These are phyloP conservation scores for Ilyonectria destructans DNA, from an alignment of 2,329 filamentous ascomycete genomes.

Conservation along the genomic window DNA sequence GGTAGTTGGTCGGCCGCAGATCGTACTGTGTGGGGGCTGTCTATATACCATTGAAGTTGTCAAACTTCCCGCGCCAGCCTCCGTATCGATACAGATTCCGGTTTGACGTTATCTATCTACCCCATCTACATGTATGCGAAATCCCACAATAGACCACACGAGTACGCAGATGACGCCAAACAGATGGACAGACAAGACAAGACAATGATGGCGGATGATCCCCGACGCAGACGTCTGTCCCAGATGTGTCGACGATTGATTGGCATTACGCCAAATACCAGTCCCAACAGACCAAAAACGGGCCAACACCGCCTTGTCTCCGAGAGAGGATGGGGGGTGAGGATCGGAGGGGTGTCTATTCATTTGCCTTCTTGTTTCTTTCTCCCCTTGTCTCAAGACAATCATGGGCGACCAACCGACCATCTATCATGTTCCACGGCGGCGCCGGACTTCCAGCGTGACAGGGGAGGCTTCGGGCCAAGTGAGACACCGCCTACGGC, in stretches of 20 bases:
- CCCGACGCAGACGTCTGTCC: conserved; percentile 8
- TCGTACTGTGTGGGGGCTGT: neutral
- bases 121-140: neutral
- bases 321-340: conserved; percentile 1
- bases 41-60: no score
- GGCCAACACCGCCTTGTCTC: conserved; percentile 24
- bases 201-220: conserved; percentile 5
- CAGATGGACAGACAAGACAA: neutral
- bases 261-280: conserved; percentile 30
- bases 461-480: conserved; percentile 19
- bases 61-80: neutral
- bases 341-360: conserved; percentile 10
- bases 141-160: neutral
- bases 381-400: conserved; percentile 29
- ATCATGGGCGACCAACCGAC: conserved; percentile 11
- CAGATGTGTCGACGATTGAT: conserved; percentile 16
- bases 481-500: conserved; percentile 25
- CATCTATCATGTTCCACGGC: conserved; percentile 25
- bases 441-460: conserved; percentile 10
- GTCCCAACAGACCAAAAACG: conserved; percentile 24
- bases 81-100: neutral
- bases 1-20: neutral
- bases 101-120: neutral
- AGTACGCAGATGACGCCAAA: neutral
- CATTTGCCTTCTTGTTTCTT: conserved; percentile 16